A percentile compares a stretch with the other conserved stretches of the same genome.
Conservation (phyloP, 192 early-diverging fungal species). For the Haplosporangium gracile region DNA sequence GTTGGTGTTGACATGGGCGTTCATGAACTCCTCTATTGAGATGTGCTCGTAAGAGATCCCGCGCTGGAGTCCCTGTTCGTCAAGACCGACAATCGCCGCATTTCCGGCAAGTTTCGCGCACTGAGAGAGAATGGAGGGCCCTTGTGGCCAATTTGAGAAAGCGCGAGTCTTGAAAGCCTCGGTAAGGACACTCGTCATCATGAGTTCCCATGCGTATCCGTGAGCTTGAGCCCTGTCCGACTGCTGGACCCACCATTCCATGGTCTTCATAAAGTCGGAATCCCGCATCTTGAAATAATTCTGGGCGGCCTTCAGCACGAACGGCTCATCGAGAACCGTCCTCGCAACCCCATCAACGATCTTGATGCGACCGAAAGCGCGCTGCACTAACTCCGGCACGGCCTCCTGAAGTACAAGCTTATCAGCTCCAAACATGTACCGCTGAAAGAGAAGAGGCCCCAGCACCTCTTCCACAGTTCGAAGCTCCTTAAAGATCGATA, state of each 20-base stretch:
- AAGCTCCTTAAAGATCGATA: neutral
- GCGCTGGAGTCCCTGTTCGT: conserved; percentile 6
- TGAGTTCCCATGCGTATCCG: conserved; percentile 20
- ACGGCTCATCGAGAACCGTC: conserved; percentile 21
- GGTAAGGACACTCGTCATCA: conserved; percentile 16
- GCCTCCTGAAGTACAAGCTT: conserved; percentile 5
- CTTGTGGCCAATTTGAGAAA: conserved; percentile 13
- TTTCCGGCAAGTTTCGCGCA: neutral
- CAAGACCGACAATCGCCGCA: conserved; percentile 22
- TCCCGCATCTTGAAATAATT: conserved; percentile 18
- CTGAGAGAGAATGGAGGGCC: neutral
- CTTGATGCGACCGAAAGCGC: conserved; percentile 21
- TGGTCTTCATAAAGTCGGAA: conserved; percentile 23
- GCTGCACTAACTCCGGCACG: conserved; percentile 15
- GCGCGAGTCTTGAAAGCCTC: conserved; percentile 8
- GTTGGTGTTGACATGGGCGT: conserved; percentile 12
- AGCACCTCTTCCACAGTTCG: conserved; percentile 8
- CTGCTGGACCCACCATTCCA: neutral
- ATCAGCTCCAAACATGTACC: conserved; percentile 26
- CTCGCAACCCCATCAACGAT: conserved; percentile 8
- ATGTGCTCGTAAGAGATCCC: conserved; percentile 16
- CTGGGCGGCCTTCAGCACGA: conserved; percentile 17
- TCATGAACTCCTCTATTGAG: conserved; percentile 20
- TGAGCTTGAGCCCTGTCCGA: conserved; percentile 3
- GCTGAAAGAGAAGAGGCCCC: conserved; percentile 16